Evolutionary conservation across 2,329 filamentous ascomycete species (phyloP).

Genomic region (Neopestalotiopsis sp.): DNA sequence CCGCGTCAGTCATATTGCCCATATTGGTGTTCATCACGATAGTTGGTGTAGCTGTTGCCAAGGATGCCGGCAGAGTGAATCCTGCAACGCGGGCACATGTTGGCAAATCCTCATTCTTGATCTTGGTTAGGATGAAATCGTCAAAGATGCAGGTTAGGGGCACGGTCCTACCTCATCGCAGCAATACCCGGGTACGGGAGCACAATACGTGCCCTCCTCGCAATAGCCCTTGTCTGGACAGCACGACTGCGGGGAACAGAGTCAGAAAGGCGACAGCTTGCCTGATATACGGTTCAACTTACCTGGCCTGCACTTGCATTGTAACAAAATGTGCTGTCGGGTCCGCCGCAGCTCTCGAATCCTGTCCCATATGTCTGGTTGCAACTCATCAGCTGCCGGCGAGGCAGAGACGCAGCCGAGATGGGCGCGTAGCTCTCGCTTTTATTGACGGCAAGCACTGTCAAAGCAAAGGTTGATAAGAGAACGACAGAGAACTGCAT

Average conservation of each 20-base stretch:
- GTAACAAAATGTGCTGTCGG: constrained; percentile 39
- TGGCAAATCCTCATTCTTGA: constrained; percentile 39
- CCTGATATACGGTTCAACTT: constrained; percentile 18
- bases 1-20: constrained; percentile 20
- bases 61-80: constrained; percentile 35
- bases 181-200: constrained; percentile 44
- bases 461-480: constrained; percentile 23
- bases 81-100: constrained; percentile 41
- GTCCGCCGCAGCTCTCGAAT: constrained; percentile 37
- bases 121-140: neutral
- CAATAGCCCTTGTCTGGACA: constrained; percentile 44
- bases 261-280: neutral
- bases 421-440: constrained; percentile 29
- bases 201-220: constrained; percentile 40
- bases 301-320: constrained; percentile 42
- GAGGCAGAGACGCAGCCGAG: constrained; percentile 20
- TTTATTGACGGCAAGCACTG: constrained; percentile 22
- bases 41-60: constrained; percentile 4
- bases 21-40: constrained; percentile 19
- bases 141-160: neutral
- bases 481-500: constrained; percentile 30
- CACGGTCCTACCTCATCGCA: constrained; percentile 40
- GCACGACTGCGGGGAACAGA: constrained; percentile 36
- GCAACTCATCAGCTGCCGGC: constrained; percentile 37
- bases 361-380: constrained; percentile 40